Evolutionary conservation across 108 stramenopile species (phyloP).

Genomic region (Cyclostephanos tholiformis): DNA sequence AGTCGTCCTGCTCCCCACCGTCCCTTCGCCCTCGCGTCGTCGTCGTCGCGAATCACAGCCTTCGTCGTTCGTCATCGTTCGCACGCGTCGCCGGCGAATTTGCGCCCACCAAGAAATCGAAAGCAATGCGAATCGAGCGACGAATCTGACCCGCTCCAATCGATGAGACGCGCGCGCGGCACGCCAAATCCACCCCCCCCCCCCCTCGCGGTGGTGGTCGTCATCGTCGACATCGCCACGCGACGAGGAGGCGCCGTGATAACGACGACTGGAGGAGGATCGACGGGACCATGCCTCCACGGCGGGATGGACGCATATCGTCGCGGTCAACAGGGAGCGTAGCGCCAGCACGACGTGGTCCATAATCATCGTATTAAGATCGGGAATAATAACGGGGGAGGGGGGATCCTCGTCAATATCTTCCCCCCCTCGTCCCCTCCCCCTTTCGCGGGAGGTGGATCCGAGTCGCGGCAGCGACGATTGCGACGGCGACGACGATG

Average conservation of each 20-base stretch:
- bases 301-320: slow-evolving; percentile 45
- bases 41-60: neutral
- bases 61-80: slow-evolving; percentile 1
- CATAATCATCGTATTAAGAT: neutral
- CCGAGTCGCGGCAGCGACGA: neutral
- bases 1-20: neutral
- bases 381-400: no score
- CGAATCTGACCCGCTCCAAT: slow-evolving; percentile 37
- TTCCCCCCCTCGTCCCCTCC: no score
- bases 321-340: slow-evolving; percentile 36
- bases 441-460: no score
- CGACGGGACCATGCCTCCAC: slow-evolving; percentile 42
- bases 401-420: neutral
- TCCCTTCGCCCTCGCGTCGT: neutral
- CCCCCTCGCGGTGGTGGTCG: slow-evolving; percentile 15
- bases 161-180: slow-evolving; percentile 22
- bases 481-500: slow-evolving; percentile 2
- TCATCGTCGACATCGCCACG: slow-evolving; percentile 7
- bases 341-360: slow-evolving; percentile 25
- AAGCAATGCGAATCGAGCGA: slow-evolving; percentile 30
- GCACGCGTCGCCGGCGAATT: neutral
- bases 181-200: slow-evolving; percentile 9
- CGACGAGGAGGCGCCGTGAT: neutral
- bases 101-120: slow-evolving; percentile 39
- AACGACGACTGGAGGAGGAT: neutral